Percentiles rank a stretch among this genome's conserved stretches.
Conservation (phyloP, 768 basidiomycete species). For the Megacollybia marginata region DNA sequence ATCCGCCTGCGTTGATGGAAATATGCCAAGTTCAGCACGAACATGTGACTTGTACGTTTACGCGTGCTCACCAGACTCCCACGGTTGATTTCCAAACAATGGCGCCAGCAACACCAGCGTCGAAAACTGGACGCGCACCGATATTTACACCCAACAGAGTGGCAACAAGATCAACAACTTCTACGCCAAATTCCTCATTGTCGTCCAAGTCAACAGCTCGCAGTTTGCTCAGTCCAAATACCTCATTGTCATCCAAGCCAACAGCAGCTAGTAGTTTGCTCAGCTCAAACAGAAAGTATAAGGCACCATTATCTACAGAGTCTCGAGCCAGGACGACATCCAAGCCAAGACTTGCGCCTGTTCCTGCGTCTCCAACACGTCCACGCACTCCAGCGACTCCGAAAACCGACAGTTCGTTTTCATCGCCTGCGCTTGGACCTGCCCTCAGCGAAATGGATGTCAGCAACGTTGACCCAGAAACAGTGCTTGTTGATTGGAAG, state of each 20-base stretch:
- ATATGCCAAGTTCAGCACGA: no score
- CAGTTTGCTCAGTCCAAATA: slow-evolving; percentile 18
- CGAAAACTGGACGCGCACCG: no score
- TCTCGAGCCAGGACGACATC: slow-evolving; percentile 19
- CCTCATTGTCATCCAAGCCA: slow-evolving; percentile 4
- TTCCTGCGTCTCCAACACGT: slow-evolving; percentile 48
- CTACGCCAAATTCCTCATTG: not conserved
- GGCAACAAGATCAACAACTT: no score
- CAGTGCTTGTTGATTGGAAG: slow-evolving; percentile 68
- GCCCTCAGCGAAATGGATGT: slow-evolving; percentile 67
- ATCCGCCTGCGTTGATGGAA: no score
- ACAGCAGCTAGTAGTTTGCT: slow-evolving; percentile 27
- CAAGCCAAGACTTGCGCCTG: slow-evolving; percentile 33
- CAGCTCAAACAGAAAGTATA: slow-evolving; percentile 56
- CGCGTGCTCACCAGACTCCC: no score
- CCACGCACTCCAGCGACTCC: slow-evolving; percentile 52
- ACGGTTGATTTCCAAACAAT: no score
- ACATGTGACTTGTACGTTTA: no score
- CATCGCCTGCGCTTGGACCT: slow-evolving; percentile 38
- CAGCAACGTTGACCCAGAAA: slow-evolving; percentile 66
- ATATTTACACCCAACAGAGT: no score
- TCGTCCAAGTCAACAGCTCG: slow-evolving; percentile 20
- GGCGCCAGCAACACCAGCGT: no score
- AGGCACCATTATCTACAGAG: slow-evolving; percentile 48
- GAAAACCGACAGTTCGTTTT: slow-evolving; percentile 27